Conservation (phyloP, 1,139 yeast species). For the Debaryomycetaceae sp. region DNA sequence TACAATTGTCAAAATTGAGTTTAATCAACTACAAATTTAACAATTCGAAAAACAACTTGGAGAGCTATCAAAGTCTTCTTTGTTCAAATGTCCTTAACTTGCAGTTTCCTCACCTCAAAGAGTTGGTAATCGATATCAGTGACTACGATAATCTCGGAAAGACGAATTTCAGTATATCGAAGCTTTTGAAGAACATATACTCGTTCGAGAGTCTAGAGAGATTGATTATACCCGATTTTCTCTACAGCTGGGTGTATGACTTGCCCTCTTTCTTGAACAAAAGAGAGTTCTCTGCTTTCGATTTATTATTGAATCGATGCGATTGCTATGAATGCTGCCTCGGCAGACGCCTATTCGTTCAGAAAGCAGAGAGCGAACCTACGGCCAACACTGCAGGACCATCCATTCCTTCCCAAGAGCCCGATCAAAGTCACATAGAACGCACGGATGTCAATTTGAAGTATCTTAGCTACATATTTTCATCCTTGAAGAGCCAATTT, state of each 20-base stretch:
- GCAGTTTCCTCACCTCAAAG: constrained; percentile 11
- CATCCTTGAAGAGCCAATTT: constrained; percentile 19
- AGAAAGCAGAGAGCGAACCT: neutral
- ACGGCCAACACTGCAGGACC: neutral
- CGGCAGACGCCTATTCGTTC: constrained; percentile 13
- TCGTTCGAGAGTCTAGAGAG: constrained; percentile 10
- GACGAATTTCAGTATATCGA: constrained; percentile 7
- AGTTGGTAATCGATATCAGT: constrained; percentile 19
- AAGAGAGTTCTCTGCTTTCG: constrained; percentile 9
- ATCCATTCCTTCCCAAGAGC: neutral
- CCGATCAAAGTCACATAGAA: neutral
- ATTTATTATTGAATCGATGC: constrained; percentile 19
- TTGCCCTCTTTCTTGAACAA: constrained; percentile 10
- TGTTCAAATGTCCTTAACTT: constrained; percentile 10
- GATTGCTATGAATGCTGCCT: constrained; percentile 15
- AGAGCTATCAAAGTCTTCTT: constrained; percentile 17
- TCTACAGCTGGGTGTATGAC: constrained; percentile 20
- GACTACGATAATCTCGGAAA: constrained; percentile 16
- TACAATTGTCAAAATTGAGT: constrained; percentile 15
- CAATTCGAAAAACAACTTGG: constrained; percentile 14
- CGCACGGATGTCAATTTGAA: constrained; percentile 11
- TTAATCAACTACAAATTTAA: constrained; percentile 23
- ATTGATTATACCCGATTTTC: constrained; percentile 23
- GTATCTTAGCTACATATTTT: constrained; percentile 18
- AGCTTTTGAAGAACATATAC: constrained; percentile 8